These are phyloP conservation scores for Massarina eburnea DNA, from an alignment of 2,329 filamentous ascomycete genomes.

Conservation along the genomic window DNA sequence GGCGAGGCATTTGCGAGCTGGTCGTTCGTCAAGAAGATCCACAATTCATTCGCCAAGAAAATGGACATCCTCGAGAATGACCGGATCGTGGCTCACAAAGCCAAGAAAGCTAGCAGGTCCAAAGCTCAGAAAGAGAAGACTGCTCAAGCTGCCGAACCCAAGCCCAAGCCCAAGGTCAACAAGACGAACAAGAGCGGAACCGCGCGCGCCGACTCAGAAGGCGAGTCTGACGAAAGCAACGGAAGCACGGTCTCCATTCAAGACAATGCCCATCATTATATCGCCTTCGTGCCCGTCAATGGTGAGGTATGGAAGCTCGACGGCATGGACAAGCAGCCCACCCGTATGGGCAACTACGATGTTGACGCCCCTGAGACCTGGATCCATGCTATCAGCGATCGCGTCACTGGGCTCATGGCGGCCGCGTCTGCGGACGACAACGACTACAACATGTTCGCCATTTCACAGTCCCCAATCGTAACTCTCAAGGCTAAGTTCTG, in stretches of 20 bases:
- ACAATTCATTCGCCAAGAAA: conserved; percentile 83
- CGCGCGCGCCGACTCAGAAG: conserved; percentile 27
- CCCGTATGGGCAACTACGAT: conserved; percentile 55
- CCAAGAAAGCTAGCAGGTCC: conserved; percentile 40
- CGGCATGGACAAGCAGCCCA: conserved; percentile 73
- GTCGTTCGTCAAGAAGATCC: conserved; percentile 73
- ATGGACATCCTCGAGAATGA: conserved; percentile 67
- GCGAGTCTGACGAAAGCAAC: conserved; percentile 29
- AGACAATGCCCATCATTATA: conserved; percentile 79
- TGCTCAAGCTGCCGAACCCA: too few relatives aligned
- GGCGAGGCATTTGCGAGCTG: conserved; percentile 76
- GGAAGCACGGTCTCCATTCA: conserved; percentile 51
- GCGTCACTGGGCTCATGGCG: conserved; percentile 68
- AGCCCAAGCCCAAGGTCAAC: conserved; percentile 40
- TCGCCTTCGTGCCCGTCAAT: conserved; percentile 80
- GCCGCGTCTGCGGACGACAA: conserved; percentile 63
- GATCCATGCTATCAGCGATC: conserved; percentile 64
- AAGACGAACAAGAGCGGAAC: conserved; percentile 43
- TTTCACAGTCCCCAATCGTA: conserved; percentile 67
- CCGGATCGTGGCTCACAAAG: conserved; percentile 65
- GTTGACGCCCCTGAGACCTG: conserved; percentile 55
- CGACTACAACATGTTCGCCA: conserved; percentile 75
- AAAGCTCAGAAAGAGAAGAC: conserved; percentile 25
- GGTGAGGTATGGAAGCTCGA: conserved; percentile 85
- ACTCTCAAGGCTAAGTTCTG: conserved; percentile 49